These are phyloP conservation scores for Zygotorulaspora danielsina DNA, from an alignment of 805 yeast species.

Conservation along the genomic window DNA sequence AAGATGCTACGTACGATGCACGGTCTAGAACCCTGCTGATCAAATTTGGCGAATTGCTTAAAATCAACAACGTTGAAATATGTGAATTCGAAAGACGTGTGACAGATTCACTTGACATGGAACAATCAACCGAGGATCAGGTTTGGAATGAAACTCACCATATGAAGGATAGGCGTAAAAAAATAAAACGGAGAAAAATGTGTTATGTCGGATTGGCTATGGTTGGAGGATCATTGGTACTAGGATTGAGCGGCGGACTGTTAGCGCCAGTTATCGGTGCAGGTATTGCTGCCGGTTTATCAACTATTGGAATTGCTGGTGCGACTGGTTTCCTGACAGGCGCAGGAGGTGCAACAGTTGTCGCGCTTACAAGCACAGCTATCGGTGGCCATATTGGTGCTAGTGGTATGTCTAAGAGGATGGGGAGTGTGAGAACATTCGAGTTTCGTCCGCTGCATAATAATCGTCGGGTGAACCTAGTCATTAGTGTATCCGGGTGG, in stretches of 20 bases:
- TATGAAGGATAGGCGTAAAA: slow-evolving; percentile 66
- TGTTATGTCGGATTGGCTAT: slow-evolving; percentile 93
- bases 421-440: slow-evolving; percentile 89
- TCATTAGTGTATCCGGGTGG: slow-evolving; percentile 95
- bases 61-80: slow-evolving; percentile 61
- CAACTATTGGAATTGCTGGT: slow-evolving; percentile 94
- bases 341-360: slow-evolving; percentile 92
- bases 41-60: slow-evolving; percentile 59
- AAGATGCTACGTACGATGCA: slow-evolving; percentile 84
- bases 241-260: slow-evolving; percentile 92
- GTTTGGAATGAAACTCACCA: slow-evolving; percentile 69
- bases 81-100: slow-evolving; percentile 86
- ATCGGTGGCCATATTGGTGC: slow-evolving; percentile 88
- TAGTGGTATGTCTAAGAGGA: slow-evolving; percentile 77
- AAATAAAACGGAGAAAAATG: slow-evolving; percentile 59
- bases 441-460: slow-evolving; percentile 92
- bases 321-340: slow-evolving; percentile 91
- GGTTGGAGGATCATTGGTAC: slow-evolving; percentile 88
- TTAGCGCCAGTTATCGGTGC: slow-evolving; percentile 98
- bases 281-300: slow-evolving; percentile 93
- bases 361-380: slow-evolving; percentile 86
- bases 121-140: slow-evolving; percentile 67
- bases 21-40: slow-evolving; percentile 79
- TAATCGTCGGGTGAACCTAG: slow-evolving; percentile 79
- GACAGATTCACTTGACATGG: slow-evolving; percentile 85